These are phyloP conservation scores for Manihot esculenta DNA, from an alignment of 441 rosid species.

Conservation along the genomic window DNA sequence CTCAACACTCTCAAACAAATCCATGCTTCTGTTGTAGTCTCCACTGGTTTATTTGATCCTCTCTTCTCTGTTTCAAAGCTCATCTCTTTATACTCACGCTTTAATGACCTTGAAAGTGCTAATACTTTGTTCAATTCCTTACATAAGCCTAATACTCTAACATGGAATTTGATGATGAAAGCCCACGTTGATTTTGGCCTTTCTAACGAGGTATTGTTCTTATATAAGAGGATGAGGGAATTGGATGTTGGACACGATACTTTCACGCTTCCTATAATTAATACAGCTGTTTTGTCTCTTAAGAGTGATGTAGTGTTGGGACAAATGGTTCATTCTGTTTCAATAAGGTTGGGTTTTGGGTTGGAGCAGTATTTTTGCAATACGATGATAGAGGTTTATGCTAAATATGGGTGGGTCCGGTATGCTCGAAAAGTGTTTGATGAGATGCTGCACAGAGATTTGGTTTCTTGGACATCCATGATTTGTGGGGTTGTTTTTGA, in stretches of 20 bases:
- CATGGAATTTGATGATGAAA: conserved; percentile 31
- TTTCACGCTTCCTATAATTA: conserved; percentile 37
- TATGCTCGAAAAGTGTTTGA: conserved; percentile 33
- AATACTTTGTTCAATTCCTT: conserved; percentile 19
- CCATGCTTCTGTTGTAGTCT: conserved; percentile 20
- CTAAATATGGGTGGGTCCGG: conserved; percentile 13
- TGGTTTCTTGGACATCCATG: conserved; percentile 39
- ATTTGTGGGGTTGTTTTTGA: conserved; percentile 31
- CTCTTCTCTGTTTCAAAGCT: conserved; percentile 23
- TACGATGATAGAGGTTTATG: conserved; percentile 33
- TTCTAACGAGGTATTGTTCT: conserved; percentile 10
- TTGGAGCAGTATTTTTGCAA: conserved; percentile 37
- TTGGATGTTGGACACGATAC: conserved; percentile 25
- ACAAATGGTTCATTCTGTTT: conserved; percentile 34
- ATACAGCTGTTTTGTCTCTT: conserved; percentile 24
- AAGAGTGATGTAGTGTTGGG: conserved; percentile 5
- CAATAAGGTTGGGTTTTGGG: conserved; percentile 35
- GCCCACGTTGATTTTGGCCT: conserved; percentile 23
- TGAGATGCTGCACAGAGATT: conserved; percentile 34
- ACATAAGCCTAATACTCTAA: conserved; percentile 15
- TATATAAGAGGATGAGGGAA: conserved; percentile 30
- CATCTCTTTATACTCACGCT: conserved; percentile 17
- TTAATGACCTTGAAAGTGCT: conserved; percentile 25
- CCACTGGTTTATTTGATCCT: conserved; percentile 3
- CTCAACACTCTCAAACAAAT: conserved; percentile 37